Conservation (phyloP, 2,329 filamentous ascomycete genomes). For the Colletotrichum higginsianum region DNA sequence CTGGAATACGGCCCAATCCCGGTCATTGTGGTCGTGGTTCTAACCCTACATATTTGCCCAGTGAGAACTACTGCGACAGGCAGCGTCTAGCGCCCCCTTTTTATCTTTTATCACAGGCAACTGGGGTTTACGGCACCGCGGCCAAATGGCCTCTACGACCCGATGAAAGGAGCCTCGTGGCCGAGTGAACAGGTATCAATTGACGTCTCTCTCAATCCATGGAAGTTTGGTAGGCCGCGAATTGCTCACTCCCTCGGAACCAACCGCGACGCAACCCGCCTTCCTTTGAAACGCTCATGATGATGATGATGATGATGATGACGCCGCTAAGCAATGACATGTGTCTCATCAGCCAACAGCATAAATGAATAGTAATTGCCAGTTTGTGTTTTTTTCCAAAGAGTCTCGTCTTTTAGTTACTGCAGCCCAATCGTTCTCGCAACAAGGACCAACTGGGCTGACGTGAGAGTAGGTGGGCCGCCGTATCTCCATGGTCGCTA, state of each 20-base stretch:
- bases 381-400: background rate
- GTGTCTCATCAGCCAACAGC: background rate
- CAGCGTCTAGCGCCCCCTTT: conserved; percentile 21
- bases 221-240: background rate
- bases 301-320: background rate
- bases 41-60: background rate
- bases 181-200: background rate
- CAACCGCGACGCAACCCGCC: background rate
- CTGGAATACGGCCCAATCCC: background rate
- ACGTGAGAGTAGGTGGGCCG: conserved; percentile 28
- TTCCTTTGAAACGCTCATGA: background rate
- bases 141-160: too few species aligned
- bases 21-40: background rate
- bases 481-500: background rate
- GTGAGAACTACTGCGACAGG: conserved; percentile 30
- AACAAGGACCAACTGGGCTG: conserved; percentile 18
- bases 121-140: background rate
- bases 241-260: background rate
- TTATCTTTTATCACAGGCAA: background rate
- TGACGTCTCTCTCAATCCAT: background rate
- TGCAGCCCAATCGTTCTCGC: background rate
- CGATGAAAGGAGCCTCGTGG: background rate
- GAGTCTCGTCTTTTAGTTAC: background rate
- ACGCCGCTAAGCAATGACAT: background rate
- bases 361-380: background rate